These are phyloP conservation scores for Xeromyces bisporus DNA, from an alignment of 495 filamentous ascomycete species.

Conservation along the genomic window DNA sequence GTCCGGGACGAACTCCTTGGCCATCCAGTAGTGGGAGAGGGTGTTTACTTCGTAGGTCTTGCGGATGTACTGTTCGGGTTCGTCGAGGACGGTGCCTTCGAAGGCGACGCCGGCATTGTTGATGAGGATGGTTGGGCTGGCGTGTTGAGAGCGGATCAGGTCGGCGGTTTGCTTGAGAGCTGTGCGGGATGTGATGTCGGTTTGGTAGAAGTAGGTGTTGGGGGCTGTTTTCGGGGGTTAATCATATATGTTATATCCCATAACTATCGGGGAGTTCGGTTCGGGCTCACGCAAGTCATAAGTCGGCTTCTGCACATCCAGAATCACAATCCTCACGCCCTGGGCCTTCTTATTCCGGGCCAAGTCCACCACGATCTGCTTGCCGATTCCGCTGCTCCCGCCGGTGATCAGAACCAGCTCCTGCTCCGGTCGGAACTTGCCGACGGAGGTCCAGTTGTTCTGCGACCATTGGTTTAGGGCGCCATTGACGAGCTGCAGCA, in stretches of 20 bases:
- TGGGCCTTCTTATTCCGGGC: constrained; percentile 6
- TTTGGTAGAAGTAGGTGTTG: constrained; percentile 29
- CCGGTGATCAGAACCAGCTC: constrained; percentile 35
- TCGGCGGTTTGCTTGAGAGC: constrained; percentile 20
- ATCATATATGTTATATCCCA: too few species aligned
- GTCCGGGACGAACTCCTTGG: constrained; percentile 34
- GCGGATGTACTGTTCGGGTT: constrained; percentile 14
- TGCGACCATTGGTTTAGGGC: constrained; percentile 23
- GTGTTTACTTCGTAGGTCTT: constrained; percentile 31
- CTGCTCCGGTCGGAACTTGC: constrained; percentile 18
- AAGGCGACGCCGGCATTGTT: constrained; percentile 34
- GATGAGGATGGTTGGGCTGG: constrained; percentile 27
- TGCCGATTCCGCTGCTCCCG: constrained; percentile 31
- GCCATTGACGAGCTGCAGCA: constrained; percentile 26
- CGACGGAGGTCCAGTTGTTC: constrained; percentile 31
- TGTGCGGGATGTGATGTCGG: constrained; percentile 35
- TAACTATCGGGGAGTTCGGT: constrained; percentile 38
- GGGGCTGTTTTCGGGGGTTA: constrained; percentile 18
- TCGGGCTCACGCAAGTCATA: constrained; percentile 18
- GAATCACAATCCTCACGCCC: constrained; percentile 28
- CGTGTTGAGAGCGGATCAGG: constrained; percentile 14
- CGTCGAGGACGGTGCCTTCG: constrained; percentile 17
- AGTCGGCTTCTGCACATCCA: constrained; percentile 28
- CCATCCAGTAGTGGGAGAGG: constrained; percentile 26
- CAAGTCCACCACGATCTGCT: constrained; percentile 17